Conservation (phyloP, 768 basidiomycete species). For the Boletus bicolor region DNA sequence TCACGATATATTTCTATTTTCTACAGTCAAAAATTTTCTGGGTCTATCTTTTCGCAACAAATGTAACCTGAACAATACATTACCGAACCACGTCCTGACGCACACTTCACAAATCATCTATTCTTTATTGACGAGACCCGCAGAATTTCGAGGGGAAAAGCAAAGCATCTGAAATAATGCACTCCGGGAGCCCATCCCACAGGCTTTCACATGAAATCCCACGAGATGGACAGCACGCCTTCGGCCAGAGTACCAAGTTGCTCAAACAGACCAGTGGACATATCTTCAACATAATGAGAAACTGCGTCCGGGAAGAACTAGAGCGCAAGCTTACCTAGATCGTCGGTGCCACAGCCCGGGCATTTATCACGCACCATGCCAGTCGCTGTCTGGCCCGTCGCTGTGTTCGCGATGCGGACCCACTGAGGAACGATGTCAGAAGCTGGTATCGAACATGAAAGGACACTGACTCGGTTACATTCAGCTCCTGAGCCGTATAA, state of each 20-base stretch:
- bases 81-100: conserved; percentile 18
- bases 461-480: conserved; percentile 53
- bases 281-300: conserved; percentile 40
- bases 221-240: conserved; percentile 40
- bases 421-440: conserved; percentile 37
- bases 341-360: conserved; percentile 43
- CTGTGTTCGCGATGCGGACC: conserved; percentile 54
- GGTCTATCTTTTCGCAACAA: conserved; percentile 9
- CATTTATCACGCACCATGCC: conserved; percentile 58
- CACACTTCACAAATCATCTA: conserved; percentile 9
- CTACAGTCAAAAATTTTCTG: neutral
- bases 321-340: conserved; percentile 48
- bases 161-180: neutral
- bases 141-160: neutral
- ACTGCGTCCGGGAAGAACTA: neutral
- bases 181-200: conserved; percentile 36
- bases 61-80: conserved; percentile 21
- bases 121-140: conserved; percentile 1
- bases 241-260: conserved; percentile 31
- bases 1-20: conserved; percentile 19
- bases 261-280: conserved; percentile 61
- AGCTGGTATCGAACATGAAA: neutral
- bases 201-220: conserved; percentile 50
- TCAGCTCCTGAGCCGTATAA: conserved; percentile 53
- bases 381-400: conserved; percentile 46